A percentile compares a stretch with the other conserved stretches of the same genome.
phyloP scores from a whole-genome alignment of 768 basidiomycete species.

The Kwoniella newhampshirensis region DNA sequence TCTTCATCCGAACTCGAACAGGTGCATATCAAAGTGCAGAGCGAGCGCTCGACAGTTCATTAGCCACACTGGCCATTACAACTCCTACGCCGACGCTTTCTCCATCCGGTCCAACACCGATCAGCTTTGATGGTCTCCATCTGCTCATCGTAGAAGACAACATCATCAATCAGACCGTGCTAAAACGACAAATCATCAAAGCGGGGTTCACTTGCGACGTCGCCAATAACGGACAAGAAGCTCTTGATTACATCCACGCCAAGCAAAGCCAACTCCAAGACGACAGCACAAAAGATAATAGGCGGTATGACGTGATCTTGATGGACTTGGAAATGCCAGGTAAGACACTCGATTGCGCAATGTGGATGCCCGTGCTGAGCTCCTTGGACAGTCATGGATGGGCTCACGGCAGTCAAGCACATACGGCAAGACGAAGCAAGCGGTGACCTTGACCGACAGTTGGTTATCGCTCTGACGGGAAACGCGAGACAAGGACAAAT shows the following conservation, averaged over 20 bases:
- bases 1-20: constrained; percentile 23
- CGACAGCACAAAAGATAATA: background rate
- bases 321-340: constrained; percentile 43
- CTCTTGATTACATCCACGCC: constrained; percentile 23
- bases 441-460: constrained; percentile 12
- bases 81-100: constrained; percentile 7
- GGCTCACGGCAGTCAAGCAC: constrained; percentile 31
- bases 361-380: background rate
- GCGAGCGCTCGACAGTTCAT: constrained; percentile 7
- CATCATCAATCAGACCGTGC: constrained; percentile 38
- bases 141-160: constrained; percentile 34
- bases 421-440: constrained; percentile 26
- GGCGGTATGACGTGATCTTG: constrained; percentile 28
- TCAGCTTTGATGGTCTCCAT: constrained; percentile 13
- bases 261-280: background rate
- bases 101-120: background rate
- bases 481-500: constrained; percentile 46
- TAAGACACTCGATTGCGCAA: background rate
- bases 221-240: constrained; percentile 34
- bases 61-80: constrained; percentile 1
- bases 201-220: constrained; percentile 31
- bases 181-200: constrained; percentile 33
- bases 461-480: constrained; percentile 43
- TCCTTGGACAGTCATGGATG: constrained; percentile 33
- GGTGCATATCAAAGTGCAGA: background rate